Conservation (phyloP, 2,329 filamentous ascomycete species). For the Herpomyces periplanetae region DNA sequence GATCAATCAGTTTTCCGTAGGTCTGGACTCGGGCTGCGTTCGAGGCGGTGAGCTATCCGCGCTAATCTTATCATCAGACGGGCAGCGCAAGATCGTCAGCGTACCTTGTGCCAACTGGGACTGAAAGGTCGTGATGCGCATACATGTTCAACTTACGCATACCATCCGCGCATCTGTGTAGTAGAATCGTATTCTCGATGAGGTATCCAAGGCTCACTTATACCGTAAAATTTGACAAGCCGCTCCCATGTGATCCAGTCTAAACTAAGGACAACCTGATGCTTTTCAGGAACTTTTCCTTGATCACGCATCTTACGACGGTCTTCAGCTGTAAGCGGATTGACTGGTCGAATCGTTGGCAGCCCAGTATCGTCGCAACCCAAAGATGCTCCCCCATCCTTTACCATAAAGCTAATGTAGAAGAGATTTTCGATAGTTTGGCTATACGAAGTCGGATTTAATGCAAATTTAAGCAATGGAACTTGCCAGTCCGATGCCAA, state of each 20-base stretch:
- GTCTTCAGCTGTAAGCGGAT: background rate
- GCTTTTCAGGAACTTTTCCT: conserved; percentile 7
- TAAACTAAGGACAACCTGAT: conserved; percentile 58
- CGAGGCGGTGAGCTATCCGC: conserved; percentile 34
- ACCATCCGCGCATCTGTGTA: conserved; percentile 20
- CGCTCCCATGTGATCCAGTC: conserved; percentile 51
- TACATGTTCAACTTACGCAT: too few relatives aligned
- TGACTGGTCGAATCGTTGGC: conserved; percentile 33
- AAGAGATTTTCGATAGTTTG: conserved; percentile 93
- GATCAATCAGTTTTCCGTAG: conserved; percentile 29
- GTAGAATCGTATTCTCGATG: conserved; percentile 21
- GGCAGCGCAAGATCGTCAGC: conserved; percentile 9
- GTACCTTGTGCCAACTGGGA: conserved; percentile 8
- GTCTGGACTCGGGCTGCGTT: conserved; percentile 49
- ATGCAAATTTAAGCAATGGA: conserved; percentile 43
- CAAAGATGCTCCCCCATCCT: conserved; percentile 42
- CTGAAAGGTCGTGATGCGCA: too few relatives aligned
- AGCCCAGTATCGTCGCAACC: conserved; percentile 27
- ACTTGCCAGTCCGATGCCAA: conserved; percentile 28
- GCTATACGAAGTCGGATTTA: conserved; percentile 62
- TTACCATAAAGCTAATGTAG: conserved; percentile 71
- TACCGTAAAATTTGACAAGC: conserved; percentile 31
- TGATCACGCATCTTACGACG: background rate
- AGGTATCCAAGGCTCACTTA: conserved; percentile 45
- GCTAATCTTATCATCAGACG: conserved; percentile 23